These are phyloP conservation scores for Fraxinus ornus DNA, from an alignment of 305 asterid species.

Conservation along the genomic window DNA sequence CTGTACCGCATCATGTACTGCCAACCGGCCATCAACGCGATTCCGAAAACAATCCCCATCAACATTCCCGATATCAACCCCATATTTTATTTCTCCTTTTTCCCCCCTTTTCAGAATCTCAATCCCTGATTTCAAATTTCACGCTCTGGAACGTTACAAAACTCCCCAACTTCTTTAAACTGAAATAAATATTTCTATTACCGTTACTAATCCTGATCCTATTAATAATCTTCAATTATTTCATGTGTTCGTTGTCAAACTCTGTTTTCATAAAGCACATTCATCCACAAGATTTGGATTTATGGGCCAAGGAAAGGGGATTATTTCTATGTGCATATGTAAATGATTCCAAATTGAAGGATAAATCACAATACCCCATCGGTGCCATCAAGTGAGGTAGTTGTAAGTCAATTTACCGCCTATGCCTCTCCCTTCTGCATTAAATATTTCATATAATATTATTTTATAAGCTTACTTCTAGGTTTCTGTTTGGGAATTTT, in stretches of 20 bases:
- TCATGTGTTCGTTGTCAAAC: not conserved
- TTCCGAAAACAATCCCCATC: slow-evolving; percentile 84
- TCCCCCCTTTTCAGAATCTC: not conserved
- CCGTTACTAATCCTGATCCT: not conserved
- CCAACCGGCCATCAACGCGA: slow-evolving; percentile 90
- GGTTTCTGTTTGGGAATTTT: not conserved
- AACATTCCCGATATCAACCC: slow-evolving; percentile 85
- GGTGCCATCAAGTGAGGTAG: not conserved
- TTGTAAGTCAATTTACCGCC: not conserved
- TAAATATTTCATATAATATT: not conserved
- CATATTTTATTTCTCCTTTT: slow-evolving; percentile 35
- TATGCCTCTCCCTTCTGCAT: not conserved
- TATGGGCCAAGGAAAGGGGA: not conserved
- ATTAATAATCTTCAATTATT: not conserved
- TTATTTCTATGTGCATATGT: not conserved
- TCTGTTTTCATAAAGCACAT: not conserved
- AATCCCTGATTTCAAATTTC: not conserved
- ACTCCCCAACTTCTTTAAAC: slow-evolving; percentile 1
- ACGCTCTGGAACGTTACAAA: not conserved
- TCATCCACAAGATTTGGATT: not conserved
- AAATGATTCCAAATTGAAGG: not conserved
- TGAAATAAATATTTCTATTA: not conserved
- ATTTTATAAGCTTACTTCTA: not conserved
- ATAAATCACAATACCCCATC: not conserved
- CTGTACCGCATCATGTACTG: slow-evolving; percentile 73